phyloP scores from a whole-genome alignment of 257 asterid species.

The Cinchona pubescens region DNA sequence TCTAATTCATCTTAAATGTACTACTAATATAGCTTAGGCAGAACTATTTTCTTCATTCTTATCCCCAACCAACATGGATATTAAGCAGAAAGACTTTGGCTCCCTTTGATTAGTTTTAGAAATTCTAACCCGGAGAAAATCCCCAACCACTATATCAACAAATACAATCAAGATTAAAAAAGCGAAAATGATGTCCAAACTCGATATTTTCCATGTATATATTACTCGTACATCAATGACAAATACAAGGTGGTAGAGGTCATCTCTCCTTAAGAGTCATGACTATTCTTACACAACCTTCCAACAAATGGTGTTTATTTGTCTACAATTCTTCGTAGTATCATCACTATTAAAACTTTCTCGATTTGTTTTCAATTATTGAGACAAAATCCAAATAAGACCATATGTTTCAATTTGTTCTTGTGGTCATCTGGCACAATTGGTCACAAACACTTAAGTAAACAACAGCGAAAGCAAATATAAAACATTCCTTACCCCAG shows the following conservation, averaged over 20 bases:
- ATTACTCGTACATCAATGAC: not conserved
- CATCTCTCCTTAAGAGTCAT: not conserved
- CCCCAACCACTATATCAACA: not conserved
- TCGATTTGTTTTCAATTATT: not conserved
- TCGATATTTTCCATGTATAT: not conserved
- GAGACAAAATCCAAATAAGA: not conserved
- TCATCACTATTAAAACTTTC: not conserved
- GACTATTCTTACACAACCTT: not conserved
- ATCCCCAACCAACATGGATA: not conserved
- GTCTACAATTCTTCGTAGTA: not conserved
- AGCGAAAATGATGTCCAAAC: not conserved
- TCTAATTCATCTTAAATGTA: not conserved
- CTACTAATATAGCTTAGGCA: not conserved
- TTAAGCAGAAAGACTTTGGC: not conserved
- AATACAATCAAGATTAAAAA: not conserved
- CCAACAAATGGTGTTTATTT: not conserved
- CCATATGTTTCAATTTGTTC: not conserved
- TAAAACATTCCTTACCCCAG: slow-evolving; percentile 52
- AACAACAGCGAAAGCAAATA: not conserved
- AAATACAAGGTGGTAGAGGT: not conserved
- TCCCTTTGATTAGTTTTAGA: not conserved
- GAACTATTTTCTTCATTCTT: not conserved
- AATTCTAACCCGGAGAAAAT: not conserved
- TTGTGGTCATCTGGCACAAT: not conserved
- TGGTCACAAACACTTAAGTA: not conserved